Conservation (phyloP, 371 early-diverging fungal genomes). For the Parasitella parasitica region DNA sequence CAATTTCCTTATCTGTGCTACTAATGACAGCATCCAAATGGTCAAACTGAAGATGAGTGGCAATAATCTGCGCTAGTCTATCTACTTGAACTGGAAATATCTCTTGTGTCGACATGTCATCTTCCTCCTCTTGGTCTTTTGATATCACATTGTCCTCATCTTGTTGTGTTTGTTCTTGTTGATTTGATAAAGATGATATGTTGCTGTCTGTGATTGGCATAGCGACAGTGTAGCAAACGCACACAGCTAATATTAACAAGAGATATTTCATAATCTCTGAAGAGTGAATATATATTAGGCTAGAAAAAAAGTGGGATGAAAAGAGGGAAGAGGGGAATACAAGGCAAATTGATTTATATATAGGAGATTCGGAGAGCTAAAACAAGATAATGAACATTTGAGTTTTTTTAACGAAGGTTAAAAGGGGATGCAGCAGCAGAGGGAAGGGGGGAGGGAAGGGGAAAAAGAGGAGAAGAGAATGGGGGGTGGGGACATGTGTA, state of each 20-base stretch:
- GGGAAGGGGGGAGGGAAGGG: background rate
- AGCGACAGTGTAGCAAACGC: background rate
- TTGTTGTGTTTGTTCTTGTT: background rate
- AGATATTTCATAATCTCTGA: constrained; percentile 6
- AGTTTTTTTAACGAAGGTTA: background rate
- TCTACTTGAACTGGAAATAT: constrained; percentile 21
- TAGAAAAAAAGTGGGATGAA: background rate
- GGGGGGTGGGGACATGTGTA: background rate
- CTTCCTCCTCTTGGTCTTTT: background rate
- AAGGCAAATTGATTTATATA: background rate
- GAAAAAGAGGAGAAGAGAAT: background rate
- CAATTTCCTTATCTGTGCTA: constrained; percentile 34
- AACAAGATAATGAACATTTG: background rate
- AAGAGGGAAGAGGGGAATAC: background rate
- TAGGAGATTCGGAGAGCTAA: constrained; percentile 7
- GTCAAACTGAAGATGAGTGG: constrained; percentile 32
- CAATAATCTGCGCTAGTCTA: constrained; percentile 20
- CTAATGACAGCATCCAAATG: constrained; percentile 34
- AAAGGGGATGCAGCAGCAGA: background rate
- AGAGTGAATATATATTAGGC: background rate
- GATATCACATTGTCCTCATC: background rate
- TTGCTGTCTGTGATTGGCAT: constrained; percentile 2
- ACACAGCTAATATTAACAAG: background rate
- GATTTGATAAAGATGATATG: background rate
- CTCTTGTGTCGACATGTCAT: constrained; percentile 10